phyloP scores from a whole-genome alignment of 2,329 filamentous ascomycete species.

The Colletotrichum destructivum region DNA sequence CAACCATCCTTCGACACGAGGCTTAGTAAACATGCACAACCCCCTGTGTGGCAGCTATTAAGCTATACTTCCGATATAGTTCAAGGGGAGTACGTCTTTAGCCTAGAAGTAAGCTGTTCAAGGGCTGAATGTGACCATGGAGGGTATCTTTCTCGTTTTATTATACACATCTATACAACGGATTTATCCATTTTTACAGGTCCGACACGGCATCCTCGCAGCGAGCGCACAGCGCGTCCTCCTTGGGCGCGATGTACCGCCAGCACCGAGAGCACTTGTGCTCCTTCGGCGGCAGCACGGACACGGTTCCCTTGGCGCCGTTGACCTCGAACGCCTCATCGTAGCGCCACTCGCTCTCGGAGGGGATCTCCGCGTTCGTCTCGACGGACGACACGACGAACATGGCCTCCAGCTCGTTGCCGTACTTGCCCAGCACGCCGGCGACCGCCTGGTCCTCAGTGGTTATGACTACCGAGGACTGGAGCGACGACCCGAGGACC shows the following conservation, averaged over 20 bases:
- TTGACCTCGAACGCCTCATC: constrained; percentile 59
- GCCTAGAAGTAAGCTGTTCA: background rate
- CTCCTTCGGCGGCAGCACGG: constrained; percentile 64
- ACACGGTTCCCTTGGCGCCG: constrained; percentile 55
- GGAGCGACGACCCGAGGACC: constrained; percentile 83
- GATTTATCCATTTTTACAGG: constrained; percentile 21
- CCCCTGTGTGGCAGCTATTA: too few relatives aligned
- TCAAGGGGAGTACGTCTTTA: too few relatives aligned
- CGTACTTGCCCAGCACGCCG: constrained; percentile 56
- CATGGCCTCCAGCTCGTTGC: constrained; percentile 71
- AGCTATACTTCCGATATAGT: too few relatives aligned
- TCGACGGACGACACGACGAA: constrained; percentile 80
- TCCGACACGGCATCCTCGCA: constrained; percentile 76
- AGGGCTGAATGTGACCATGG: background rate
- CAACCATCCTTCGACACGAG: too few relatives aligned
- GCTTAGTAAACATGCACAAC: too few relatives aligned
- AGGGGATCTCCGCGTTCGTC: constrained; percentile 55
- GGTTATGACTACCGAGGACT: constrained; percentile 77
- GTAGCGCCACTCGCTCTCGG: constrained; percentile 58
- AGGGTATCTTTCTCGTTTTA: constrained; percentile 22
- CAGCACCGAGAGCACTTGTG: constrained; percentile 91
- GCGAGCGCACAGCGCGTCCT: constrained; percentile 78
- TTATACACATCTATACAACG: constrained; percentile 15
- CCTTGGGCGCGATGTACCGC: constrained; percentile 81
- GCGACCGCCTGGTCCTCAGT: constrained; percentile 56